A percentile compares a stretch with the other conserved stretches of the same genome.
phyloP scores from a whole-genome alignment of 106 monocot genomes.

The Alisma plantagoaquatica region DNA sequence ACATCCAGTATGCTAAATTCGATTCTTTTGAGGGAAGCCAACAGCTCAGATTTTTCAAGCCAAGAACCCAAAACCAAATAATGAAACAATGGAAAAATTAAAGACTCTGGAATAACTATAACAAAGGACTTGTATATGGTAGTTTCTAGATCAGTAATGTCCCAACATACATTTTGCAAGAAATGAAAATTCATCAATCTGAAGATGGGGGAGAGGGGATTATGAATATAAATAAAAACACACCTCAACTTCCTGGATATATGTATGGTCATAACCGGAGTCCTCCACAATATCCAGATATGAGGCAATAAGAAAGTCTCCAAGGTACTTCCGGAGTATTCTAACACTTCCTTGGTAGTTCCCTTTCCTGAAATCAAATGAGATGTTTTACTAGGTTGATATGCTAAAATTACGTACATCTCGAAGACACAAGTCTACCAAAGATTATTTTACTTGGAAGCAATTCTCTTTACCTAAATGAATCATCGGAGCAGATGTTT shows the following conservation, averaged over 20 bases:
- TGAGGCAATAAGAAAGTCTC: slow-evolving; percentile 81
- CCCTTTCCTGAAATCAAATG: slow-evolving; percentile 45
- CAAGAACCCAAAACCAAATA: background rate
- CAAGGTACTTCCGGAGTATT: slow-evolving; percentile 90
- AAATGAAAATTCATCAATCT: too few relatives aligned
- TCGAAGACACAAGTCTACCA: background rate
- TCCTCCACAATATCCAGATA: slow-evolving; percentile 67
- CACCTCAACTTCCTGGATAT: slow-evolving; percentile 95
- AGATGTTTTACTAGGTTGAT: background rate
- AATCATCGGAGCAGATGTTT: slow-evolving; percentile 63
- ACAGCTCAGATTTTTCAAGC: too few relatives aligned
- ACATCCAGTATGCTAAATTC: too few relatives aligned
- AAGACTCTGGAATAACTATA: too few relatives aligned
- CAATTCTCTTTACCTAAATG: slow-evolving; percentile 34
- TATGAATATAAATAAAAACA: slow-evolving; percentile 1
- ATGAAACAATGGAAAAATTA: background rate
- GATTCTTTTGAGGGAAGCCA: too few relatives aligned
- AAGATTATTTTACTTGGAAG: background rate
- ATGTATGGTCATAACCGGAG: slow-evolving; percentile 74
- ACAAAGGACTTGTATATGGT: too few relatives aligned
- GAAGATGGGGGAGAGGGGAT: too few relatives aligned
- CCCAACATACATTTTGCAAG: too few relatives aligned
- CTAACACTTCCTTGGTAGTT: slow-evolving; percentile 37
- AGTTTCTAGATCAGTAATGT: too few relatives aligned
- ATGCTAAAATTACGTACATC: background rate